These are phyloP conservation scores for Buddleja alternifolia DNA, from an alignment of 257 asterid genomes.

Conservation along the genomic window DNA sequence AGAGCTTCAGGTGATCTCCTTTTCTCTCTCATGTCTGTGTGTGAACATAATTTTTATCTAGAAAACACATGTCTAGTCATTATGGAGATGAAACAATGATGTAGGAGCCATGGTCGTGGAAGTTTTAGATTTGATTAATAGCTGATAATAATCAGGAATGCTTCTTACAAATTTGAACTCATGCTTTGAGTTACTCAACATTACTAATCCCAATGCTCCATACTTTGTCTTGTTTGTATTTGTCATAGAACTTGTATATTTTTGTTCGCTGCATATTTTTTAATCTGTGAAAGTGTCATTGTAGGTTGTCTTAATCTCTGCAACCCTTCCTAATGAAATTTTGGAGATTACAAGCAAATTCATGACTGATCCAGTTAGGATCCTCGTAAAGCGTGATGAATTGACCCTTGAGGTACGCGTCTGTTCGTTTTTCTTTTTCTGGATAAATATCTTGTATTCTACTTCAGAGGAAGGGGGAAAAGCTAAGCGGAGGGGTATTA, in stretches of 20 bases:
- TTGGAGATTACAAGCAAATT: conserved; percentile 96
- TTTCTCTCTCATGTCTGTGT: not conserved
- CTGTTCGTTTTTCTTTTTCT: not conserved
- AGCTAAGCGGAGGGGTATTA: not conserved
- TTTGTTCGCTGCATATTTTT: conserved; percentile 16
- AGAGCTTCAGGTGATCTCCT: conserved; percentile 73
- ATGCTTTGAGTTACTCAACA: not conserved
- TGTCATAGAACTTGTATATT: conserved; percentile 14
- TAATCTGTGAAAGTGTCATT: conserved; percentile 17
- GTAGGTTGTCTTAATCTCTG: conserved; percentile 93
- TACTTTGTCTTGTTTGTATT: not conserved
- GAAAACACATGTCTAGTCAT: not conserved
- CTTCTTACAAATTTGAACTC: not conserved
- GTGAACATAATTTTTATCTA: not conserved
- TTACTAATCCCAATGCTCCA: too few relatives aligned
- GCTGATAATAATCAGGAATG: not conserved
- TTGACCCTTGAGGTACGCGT: conserved; percentile 86
- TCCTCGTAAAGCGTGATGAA: conserved; percentile 98
- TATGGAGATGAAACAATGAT: not conserved
- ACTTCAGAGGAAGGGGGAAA: not conserved
- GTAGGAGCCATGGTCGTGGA: not conserved
- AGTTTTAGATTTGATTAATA: not conserved
- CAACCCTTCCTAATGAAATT: conserved; percentile 98
- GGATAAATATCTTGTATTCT: not conserved
- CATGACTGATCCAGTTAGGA: conserved; percentile 98